A percentile compares a stretch with the other conserved stretches of the same genome.
These are phyloP conservation scores for Seiridium unicorne DNA, from an alignment of 2,329 filamentous ascomycete genomes.

Conservation along the genomic window DNA sequence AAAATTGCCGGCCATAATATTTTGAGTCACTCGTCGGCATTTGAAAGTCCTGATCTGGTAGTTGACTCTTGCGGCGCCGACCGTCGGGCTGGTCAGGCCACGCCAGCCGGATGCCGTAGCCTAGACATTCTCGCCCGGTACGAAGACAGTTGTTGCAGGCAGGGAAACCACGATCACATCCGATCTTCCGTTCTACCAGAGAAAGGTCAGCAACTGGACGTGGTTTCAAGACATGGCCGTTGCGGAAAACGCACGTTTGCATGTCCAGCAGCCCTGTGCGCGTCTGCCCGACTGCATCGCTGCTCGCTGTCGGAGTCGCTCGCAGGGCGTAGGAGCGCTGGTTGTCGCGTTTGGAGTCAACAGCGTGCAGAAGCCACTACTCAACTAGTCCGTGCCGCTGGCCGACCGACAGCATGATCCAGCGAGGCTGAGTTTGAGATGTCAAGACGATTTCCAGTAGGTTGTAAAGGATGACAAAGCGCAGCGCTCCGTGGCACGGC, in stretches of 20 bases:
- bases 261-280: conserved; percentile 40
- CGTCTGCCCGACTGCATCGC: conserved; percentile 29
- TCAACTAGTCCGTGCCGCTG: too few species aligned
- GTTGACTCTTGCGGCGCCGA: conserved; percentile 29
- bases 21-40: conserved; percentile 21
- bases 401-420: not conserved
- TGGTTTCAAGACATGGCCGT: not conserved
- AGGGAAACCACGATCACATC: conserved; percentile 42
- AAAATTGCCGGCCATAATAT: conserved; percentile 34
- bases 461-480: not conserved
- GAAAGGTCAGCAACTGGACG: not conserved
- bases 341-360: not conserved
- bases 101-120: conserved; percentile 43
- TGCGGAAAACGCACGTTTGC: conserved; percentile 33
- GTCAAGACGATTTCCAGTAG: not conserved
- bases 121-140: conserved; percentile 38
- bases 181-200: conserved; percentile 42
- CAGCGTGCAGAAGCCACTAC: too few species aligned
- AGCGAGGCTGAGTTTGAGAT: not conserved
- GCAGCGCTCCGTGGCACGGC: not conserved
- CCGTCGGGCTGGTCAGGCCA: conserved; percentile 49
- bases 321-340: not conserved
- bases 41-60: conserved; percentile 29
- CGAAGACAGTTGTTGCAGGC: conserved; percentile 41
- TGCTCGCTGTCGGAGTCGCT: not conserved